Evolutionary conservation across 257 asterid genomes (phyloP), one percentile per base, ranked within the genome.

Genomic region (Coffea eugenioides): DNA sequence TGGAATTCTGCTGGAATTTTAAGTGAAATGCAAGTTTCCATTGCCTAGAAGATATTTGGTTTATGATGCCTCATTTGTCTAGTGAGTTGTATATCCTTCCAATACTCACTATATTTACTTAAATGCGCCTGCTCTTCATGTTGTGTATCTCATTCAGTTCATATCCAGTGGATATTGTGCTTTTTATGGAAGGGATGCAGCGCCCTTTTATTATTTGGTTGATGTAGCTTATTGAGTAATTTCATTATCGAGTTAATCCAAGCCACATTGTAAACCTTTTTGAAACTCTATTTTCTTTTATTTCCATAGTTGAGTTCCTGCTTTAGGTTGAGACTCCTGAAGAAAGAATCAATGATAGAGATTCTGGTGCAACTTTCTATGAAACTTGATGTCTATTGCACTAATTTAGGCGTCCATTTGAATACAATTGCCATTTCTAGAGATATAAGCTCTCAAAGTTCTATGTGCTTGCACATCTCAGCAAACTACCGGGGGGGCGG

Each of bases 261-360:
- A 25, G 11, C 54, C 41, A 20, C 76, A 72, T 51, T 34, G 8
- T 36, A 23, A 36, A 74, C 12, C 59, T 15, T 75, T 61, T 61
- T 45, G 48, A 21, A 39, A 41, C 39, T n/a, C 71, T 41, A 12
- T 6, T 61, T 36, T 43, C 21, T 5, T 16, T 23, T n/a, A 39
- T 57, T 75, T 75, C 78, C 61, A n/a, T 61, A 4, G n/a, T 41
- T 75, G 71, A 49, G 10, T 66, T 43, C 56, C 43, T n/a, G 39
- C 34, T 41, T 23, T 23, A 41, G 61, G 31, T 59, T 61, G 56
- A 57, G 20, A 21, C 65, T 75, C 2, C 54, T 1, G 34, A 74
- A 31, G 48, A 52, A 8, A 31, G 59, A 27, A 11, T 39, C 43
- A 10, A 9, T 45, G 5, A 70, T 34, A 36, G 59, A 45, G 59